phyloP scores from a whole-genome alignment of 371 early-diverging fungal genomes.

The Entomophthora muscae region DNA sequence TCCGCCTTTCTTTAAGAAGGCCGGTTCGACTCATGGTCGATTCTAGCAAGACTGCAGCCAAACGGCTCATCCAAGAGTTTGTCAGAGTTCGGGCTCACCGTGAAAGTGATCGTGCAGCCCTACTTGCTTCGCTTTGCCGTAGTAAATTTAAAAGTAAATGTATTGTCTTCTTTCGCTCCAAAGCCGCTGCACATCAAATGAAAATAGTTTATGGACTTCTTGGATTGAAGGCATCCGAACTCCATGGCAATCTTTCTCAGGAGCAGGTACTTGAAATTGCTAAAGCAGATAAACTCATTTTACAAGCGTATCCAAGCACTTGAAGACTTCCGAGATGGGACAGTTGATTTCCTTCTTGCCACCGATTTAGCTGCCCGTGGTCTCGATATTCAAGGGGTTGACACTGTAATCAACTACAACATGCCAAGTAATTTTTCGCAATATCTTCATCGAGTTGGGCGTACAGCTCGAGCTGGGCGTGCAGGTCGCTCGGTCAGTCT shows the following conservation, averaged over 20 bases:
- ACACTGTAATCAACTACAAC: conserved; percentile 97
- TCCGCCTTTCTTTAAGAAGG: conserved; percentile 75
- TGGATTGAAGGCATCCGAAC: conserved; percentile 81
- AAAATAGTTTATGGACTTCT: conserved; percentile 84
- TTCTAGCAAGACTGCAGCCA: conserved; percentile 51
- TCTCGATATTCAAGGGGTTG: conserved; percentile 96
- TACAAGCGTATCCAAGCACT: conserved; percentile 69
- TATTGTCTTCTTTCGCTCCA: conserved; percentile 86
- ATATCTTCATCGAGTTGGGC: conserved; percentile 98
- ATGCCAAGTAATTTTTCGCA: conserved; percentile 92
- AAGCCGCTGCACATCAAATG: conserved; percentile 91
- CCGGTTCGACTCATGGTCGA: conserved; percentile 89
- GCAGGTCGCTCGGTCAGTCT: conserved; percentile 74
- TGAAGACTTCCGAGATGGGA: conserved; percentile 73
- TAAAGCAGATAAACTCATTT: not conserved
- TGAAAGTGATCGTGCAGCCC: conserved; percentile 73
- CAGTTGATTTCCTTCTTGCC: conserved; percentile 81
- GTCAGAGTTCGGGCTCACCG: conserved; percentile 75
- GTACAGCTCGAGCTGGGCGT: conserved; percentile 95
- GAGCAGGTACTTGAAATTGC: conserved; percentile 29
- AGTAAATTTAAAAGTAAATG: conserved; percentile 55
- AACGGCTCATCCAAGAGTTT: conserved; percentile 81
- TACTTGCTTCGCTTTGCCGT: conserved; percentile 66
- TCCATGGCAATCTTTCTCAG: conserved; percentile 97
- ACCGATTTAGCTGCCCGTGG: conserved; percentile 99